Base-by-base conservation (phyloP, 2,329 filamentous ascomycete species). In the Cladosporium sp. region DNA sequence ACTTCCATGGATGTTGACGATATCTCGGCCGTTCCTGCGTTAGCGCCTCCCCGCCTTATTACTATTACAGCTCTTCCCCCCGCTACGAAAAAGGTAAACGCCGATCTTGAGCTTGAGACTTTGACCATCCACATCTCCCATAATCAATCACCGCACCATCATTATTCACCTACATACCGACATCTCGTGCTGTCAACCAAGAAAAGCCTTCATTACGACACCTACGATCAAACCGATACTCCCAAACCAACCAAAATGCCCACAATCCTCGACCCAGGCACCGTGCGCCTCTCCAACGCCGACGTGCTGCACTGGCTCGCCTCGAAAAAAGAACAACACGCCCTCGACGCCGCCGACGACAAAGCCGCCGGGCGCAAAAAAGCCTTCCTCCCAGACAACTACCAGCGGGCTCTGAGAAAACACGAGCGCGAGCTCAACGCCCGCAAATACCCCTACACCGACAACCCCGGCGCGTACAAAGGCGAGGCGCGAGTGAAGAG, bases 241-340 rank as follows among this genome's bases (percentile, higher is more conserved):
- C 25, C 19, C 41, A 43, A 16, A 38, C 16, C 33, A 13, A 41
- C 5, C 8, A 43, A 41, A 15, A 62, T 40, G 38, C 61, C 64
- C 57, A 61, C 65, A 54, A 61, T 68, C 52, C 59, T 67, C 52
- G 64, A 68, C 46, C 63, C 65, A 2, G 65, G 65, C 50, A 66
- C 65, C 30, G 59, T 63, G 22, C 57, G 57, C 33, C 55, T 68
- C 42, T 63, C 64, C 40, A 67, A 68, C 53, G 57, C 59, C 33
- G 66, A 67, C 46, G 64, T 67, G 35, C 57, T 67, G 19, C 57
- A 62, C 45, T 67, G 60, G 59, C 55, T 67, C 45, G 45, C 55
- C 25, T 53, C 56, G 16, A 67, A 66, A 40, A 60, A 60, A 39
- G 51, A 51, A 5, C 64, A 66, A 45, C 61, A 66, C 52, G 49